Base-by-base conservation (phyloP, 2,329 filamentous ascomycete genomes). In the Neocatenulostroma microsporum region DNA sequence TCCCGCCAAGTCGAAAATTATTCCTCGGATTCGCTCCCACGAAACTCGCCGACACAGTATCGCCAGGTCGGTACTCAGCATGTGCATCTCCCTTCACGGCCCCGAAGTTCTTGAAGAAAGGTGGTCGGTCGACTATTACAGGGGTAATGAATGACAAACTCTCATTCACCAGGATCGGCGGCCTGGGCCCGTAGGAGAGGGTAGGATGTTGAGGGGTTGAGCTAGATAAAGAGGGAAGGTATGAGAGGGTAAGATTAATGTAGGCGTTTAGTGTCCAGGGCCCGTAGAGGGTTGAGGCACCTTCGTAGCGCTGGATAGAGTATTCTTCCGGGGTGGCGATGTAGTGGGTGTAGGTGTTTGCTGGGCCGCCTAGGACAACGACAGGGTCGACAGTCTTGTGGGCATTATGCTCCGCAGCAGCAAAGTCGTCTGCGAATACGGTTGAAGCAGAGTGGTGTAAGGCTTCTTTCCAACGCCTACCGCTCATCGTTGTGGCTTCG, bases 401-500 rank as follows among this genome's bases (percentile, higher is more conserved):
- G 18, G 35, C 37, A 24, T 68, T 69, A 0, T 68, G 62, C 4
- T 72, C 58, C 1, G 70, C 51, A 8, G 73, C 68, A 17, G 34
- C 37, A 8, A 48, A 36, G 14, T 48, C 50, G 13, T 42, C 12
- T 9, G 14, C 33, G 15, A 50, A 48, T 2, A 41, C 30, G 9
- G 18, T 33, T 11, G 7, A 17, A 2, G 66, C 62, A 6, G 75
- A 71, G n/a, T 70, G 68, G 13, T 69, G 63, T 12, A 93, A 70
- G 1, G 84, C 80, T 21, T 76, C 70, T 54, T 81, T 84, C 88
- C 89, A 95, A 18, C 89, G 76, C 15, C 88, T 74, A 1, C 88
- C 88, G 2, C 84, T 76, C 89, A 95, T 96, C 4, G 88, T 95
- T 0, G 84, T 91, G 1, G 84, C 86, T 61, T 95, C 89, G 20